Evolutionary conservation across 208 protist genomes (phyloP).

Genomic region (Leishmania amazonensis): DNA sequence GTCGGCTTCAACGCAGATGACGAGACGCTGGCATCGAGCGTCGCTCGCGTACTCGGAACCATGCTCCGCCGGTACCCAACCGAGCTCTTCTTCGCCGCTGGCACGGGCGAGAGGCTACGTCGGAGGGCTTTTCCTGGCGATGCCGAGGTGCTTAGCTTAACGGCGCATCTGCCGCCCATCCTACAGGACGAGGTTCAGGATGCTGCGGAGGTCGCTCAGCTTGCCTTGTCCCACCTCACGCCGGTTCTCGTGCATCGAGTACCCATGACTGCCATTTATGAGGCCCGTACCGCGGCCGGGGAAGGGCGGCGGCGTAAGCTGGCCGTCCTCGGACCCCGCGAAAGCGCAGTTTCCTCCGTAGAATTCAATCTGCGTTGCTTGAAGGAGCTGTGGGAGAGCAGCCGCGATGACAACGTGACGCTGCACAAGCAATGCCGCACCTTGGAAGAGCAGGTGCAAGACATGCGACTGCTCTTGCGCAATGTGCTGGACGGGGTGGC

Average conservation of each 20-base stretch:
- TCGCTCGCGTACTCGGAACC: slow-evolving; percentile 68
- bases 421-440: slow-evolving; percentile 82
- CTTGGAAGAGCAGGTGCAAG: slow-evolving; percentile 55
- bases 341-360: slow-evolving; percentile 71
- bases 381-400: slow-evolving; percentile 77
- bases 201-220: slow-evolving; percentile 64
- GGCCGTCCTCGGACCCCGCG: slow-evolving; percentile 35
- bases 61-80: slow-evolving; percentile 73
- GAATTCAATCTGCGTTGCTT: slow-evolving; percentile 82
- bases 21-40: slow-evolving; percentile 58
- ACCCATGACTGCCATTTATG: slow-evolving; percentile 76
- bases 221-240: slow-evolving; percentile 35
- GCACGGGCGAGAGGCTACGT: slow-evolving; percentile 49
- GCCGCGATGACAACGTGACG: slow-evolving; percentile 75
- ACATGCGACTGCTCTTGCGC: slow-evolving; percentile 58
- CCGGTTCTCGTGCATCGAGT: slow-evolving; percentile 73
- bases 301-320: slow-evolving; percentile 48
- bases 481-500: slow-evolving; percentile 84
- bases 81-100: slow-evolving; percentile 51
- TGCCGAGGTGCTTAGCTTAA: slow-evolving; percentile 19
- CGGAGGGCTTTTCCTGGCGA: slow-evolving; percentile 41
- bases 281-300: slow-evolving; percentile 45
- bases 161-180: slow-evolving; percentile 50
- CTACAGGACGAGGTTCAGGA: slow-evolving; percentile 69
- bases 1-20: slow-evolving; percentile 55